Conservation (phyloP, 192 early-diverging fungal genomes). For the Backusella macrospora region DNA sequence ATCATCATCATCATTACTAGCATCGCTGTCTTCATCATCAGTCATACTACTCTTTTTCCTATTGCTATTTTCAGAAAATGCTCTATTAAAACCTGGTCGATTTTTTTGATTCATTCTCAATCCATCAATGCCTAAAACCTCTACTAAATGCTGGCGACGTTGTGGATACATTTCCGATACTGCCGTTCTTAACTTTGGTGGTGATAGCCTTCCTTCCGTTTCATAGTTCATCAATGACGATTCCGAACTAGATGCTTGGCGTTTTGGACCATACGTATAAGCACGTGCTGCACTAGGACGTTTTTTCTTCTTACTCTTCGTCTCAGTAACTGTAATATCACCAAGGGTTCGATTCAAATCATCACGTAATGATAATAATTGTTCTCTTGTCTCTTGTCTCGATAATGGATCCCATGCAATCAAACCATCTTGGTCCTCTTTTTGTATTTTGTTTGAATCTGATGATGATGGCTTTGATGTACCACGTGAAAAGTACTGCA, state of each 20-base stretch:
- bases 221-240: not conserved
- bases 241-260: not conserved
- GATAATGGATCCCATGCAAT: constrained; percentile 24
- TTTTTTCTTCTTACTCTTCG: not conserved
- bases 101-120: not conserved
- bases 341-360: constrained; percentile 10
- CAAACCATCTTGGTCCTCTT: not conserved
- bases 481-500: not conserved
- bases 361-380: constrained; percentile 26
- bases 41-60: too few species aligned
- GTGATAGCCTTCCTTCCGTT: not conserved
- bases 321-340: not conserved
- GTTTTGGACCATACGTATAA: not conserved
- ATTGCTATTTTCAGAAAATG: not conserved
- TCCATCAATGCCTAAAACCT: constrained; percentile 40
- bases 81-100: not conserved
- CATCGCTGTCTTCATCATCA: not conserved
- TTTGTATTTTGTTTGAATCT: not conserved
- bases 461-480: not conserved
- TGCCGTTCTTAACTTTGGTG: not conserved
- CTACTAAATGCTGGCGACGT: constrained; percentile 36
- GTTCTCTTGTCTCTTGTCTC: constrained; percentile 19
- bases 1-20: too few species aligned
- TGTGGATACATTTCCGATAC: not conserved
- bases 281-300: not conserved